phyloP scores from a whole-genome alignment of 2,329 filamentous ascomycete genomes.

The Venturiaceae sp. region DNA sequence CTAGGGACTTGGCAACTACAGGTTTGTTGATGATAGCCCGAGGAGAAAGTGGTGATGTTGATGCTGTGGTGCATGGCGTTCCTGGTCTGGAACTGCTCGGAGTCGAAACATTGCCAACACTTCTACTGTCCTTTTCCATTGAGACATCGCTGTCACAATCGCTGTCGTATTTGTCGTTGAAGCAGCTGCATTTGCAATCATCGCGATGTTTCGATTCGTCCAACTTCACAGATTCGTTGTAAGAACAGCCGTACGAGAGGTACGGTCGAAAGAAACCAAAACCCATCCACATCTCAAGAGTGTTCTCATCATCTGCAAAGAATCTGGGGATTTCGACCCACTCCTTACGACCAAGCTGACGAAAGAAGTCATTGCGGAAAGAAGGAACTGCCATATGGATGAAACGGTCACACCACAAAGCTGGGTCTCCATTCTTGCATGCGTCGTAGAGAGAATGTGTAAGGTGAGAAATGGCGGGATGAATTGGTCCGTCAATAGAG shows the following conservation, averaged over 20 bases:
- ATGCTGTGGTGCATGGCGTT: neutral
- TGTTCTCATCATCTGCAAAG: neutral
- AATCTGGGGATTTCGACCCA: neutral
- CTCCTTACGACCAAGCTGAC: neutral
- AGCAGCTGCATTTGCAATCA: neutral
- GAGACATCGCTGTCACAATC: neutral
- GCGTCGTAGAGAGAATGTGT: neutral
- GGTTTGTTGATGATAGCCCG: too few species aligned
- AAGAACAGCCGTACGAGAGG: neutral
- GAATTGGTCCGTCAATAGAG: neutral
- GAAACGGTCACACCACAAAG: neutral
- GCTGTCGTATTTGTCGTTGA: neutral
- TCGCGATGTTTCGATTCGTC: neutral
- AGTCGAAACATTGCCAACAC: neutral
- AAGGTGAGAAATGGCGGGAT: neutral
- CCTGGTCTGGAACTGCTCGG: neutral
- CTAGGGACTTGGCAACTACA: too few species aligned
- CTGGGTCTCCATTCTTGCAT: neutral
- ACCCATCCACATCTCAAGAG: neutral
- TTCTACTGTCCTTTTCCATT: neutral
- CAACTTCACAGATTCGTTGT: neutral
- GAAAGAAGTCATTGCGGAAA: neutral
- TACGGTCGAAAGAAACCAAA: neutral
- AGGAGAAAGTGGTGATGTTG: too few species aligned
- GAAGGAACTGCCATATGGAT: neutral